Base-by-base conservation (phyloP, 2,329 filamentous ascomycete species). In the Xylariaceae sp. region DNA sequence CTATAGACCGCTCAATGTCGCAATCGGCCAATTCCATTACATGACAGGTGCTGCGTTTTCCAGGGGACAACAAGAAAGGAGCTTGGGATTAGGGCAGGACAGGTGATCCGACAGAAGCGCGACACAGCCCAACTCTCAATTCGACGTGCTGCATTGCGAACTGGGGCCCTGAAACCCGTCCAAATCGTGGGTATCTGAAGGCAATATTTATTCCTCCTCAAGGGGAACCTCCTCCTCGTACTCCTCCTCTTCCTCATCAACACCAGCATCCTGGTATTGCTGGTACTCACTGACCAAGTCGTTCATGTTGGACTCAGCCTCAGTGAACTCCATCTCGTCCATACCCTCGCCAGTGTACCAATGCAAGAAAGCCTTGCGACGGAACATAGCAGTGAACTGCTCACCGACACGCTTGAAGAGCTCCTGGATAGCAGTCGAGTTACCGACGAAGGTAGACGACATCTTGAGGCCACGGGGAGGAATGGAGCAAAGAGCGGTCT, bases 291-390 rank as follows among this genome's bases (percentile, higher is more conserved):
- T 96, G 69, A 99, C 93, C 72, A 99, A 82, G 77, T 99, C 94
- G 83, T 99, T 97, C 94, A 99, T 97, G 84, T 99, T 99, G 79
- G 90, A 96, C 87, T 99, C 94, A 67, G 94, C 94, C 85, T 99
- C 94, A 73, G 94, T 99, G 83, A 99, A 99, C 82, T 99, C 94
- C 94, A 99, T 97, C 88, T 99, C 94, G 79, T 99, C 94, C 94
- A 99, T 99, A 81, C 94, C 94, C 85, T 99, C 94, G 72, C 92
- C 92, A 86, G 94, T 99, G 82, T 99, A 99, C 94, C 94, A 99
- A 83, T 97, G 94, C 86, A 99, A 90, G 91, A 99, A 99, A 87
- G 94, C 94, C 89, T 97, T 99, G 80, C 94, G 91, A 81, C 94
- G 86, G 88, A 99, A 99, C 94, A 99, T 99, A 74, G 92, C 94